Evolutionary conservation across 805 yeast species (phyloP).

Genomic region (Cyberlindnera subsufficiens): DNA sequence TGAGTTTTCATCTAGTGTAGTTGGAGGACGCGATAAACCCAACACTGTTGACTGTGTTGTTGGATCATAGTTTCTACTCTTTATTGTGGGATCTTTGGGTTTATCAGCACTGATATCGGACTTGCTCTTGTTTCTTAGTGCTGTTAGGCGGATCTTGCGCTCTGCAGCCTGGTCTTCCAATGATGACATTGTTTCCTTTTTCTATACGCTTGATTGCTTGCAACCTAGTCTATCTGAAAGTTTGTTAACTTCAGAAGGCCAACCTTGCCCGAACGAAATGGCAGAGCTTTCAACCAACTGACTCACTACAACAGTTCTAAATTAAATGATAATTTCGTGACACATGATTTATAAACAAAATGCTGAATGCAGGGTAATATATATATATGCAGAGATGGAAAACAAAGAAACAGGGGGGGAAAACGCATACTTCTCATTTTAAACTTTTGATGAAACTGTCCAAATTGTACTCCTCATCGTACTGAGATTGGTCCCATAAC

Average conservation of each 20-base stretch:
- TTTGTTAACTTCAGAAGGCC: too few species aligned
- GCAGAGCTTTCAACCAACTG: too few species aligned
- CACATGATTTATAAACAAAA: constrained; percentile 8
- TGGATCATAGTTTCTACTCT: constrained; percentile 20
- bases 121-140: constrained; percentile 18
- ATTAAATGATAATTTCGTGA: neutral
- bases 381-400: neutral
- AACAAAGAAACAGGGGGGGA: too few species aligned
- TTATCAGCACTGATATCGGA: neutral
- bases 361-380: constrained; percentile 6
- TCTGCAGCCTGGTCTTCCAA: constrained; percentile 25
- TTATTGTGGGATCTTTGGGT: constrained; percentile 1
- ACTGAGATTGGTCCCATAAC: constrained; percentile 94
- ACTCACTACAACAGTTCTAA: neutral
- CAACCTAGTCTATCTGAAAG: too few species aligned
- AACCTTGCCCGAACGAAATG: too few species aligned
- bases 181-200: constrained; percentile 2
- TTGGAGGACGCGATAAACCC: constrained; percentile 19
- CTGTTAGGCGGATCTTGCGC: constrained; percentile 25
- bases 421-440: constrained; percentile 11
- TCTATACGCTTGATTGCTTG: neutral
- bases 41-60: constrained; percentile 8
- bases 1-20: constrained; percentile 21
- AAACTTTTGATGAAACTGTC: constrained; percentile 78
- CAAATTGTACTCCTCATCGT: constrained; percentile 93